These are phyloP conservation scores for Ophiostoma australiae DNA, from an alignment of 2,329 filamentous ascomycete species.

Conservation along the genomic window DNA sequence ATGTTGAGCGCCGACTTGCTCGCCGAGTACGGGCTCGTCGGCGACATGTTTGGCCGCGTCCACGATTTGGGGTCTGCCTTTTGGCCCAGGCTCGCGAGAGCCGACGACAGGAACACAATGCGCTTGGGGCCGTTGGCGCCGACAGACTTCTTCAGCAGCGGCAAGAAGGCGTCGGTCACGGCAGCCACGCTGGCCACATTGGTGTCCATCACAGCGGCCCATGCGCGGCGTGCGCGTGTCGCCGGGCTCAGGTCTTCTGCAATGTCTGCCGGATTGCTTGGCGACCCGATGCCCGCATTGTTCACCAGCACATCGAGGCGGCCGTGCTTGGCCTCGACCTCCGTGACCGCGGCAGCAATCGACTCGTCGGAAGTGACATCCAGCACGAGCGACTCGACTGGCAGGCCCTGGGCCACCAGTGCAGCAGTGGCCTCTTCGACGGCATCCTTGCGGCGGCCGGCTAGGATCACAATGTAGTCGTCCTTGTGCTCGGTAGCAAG, in stretches of 20 bases:
- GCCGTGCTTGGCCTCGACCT: slow-evolving; percentile 33
- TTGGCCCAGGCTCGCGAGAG: slow-evolving; percentile 27
- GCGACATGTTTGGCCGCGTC: slow-evolving; percentile 22
- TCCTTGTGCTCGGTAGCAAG: slow-evolving; percentile 34
- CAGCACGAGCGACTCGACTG: slow-evolving; percentile 38
- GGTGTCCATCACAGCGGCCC: slow-evolving; percentile 19
- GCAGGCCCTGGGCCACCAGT: slow-evolving; percentile 31
- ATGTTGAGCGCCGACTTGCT: slow-evolving; percentile 34
- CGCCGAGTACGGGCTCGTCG: slow-evolving; percentile 26
- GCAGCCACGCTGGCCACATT: slow-evolving; percentile 32
- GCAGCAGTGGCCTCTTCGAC: slow-evolving; percentile 35
- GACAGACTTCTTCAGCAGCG: slow-evolving; percentile 34
- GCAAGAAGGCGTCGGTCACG: slow-evolving; percentile 34
- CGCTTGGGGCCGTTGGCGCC: slow-evolving; percentile 25
- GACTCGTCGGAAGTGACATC: slow-evolving; percentile 42
- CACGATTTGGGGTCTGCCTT: slow-evolving; percentile 25
- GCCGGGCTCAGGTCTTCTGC: slow-evolving; percentile 19
- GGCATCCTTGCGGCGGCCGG: slow-evolving; percentile 37
- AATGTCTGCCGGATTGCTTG: neutral
- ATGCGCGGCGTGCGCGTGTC: slow-evolving; percentile 1
- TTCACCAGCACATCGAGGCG: slow-evolving; percentile 35
- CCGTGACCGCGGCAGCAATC: slow-evolving; percentile 36
- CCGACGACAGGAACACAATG: slow-evolving; percentile 31
- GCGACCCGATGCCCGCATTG: slow-evolving; percentile 29
- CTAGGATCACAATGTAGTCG: slow-evolving; percentile 39